These are phyloP conservation scores for Backusella tuberculispora DNA, from an alignment of 192 early-diverging fungal species.

Conservation along the genomic window DNA sequence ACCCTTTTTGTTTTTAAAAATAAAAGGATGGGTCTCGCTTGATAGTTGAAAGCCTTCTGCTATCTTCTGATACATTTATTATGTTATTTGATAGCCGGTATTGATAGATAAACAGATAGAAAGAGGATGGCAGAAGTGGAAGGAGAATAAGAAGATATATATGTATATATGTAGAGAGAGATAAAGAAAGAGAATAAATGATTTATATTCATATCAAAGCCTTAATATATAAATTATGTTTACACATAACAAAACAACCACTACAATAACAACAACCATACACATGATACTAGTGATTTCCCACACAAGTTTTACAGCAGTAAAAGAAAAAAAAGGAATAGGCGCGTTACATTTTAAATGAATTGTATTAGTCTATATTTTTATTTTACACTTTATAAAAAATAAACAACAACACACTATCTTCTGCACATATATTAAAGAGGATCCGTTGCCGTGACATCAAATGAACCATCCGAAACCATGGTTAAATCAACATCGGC, in stretches of 20 bases:
- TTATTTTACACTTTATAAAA: no score
- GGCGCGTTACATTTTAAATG: neutral
- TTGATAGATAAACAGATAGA: neutral
- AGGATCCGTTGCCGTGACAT: slow-evolving; percentile 27
- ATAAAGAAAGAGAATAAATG: neutral
- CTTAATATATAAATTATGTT: neutral
- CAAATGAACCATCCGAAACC: slow-evolving; percentile 42
- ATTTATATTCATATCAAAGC: neutral
- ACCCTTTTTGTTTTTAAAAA: slow-evolving; percentile 9
- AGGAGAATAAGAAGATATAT: neutral
- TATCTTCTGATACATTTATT: slow-evolving; percentile 20
- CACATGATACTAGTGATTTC: neutral
- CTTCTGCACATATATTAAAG: neutral
- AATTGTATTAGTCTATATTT: slow-evolving; percentile 1
- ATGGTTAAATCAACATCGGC: slow-evolving; percentile 42
- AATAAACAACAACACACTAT: no score
- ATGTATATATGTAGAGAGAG: no score
- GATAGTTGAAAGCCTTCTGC: slow-evolving; percentile 13
- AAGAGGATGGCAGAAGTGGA: neutral
- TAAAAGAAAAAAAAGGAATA: neutral
- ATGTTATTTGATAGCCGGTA: neutral
- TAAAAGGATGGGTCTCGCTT: neutral
- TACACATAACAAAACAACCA: neutral
- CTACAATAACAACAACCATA: neutral
- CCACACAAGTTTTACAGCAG: neutral